A percentile compares a stretch with the other conserved stretches of the same genome.
Evolutionary conservation across 176 grass and related monocot species (phyloP).

Genomic region (Alopecurus myosuroides): DNA sequence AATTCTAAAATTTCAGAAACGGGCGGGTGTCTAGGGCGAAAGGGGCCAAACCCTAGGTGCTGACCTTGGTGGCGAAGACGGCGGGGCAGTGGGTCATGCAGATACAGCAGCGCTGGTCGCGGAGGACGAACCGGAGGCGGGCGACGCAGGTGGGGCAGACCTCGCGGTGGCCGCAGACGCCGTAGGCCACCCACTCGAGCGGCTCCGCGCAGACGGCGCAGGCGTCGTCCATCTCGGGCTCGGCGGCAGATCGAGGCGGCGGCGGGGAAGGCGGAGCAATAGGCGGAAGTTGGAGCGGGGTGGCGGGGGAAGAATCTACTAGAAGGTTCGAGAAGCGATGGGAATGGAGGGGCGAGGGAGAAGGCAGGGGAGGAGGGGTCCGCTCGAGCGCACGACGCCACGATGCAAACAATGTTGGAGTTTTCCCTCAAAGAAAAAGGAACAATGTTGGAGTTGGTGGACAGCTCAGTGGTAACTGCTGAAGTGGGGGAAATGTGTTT

Average conservation of each 20-base stretch:
- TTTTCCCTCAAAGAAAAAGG: too few relatives aligned
- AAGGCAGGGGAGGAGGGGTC: neutral
- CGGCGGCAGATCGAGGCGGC: neutral
- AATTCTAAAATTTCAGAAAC: neutral
- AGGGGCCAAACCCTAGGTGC: constrained; percentile 10
- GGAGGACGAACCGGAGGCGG: constrained; percentile 65
- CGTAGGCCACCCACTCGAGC: constrained; percentile 70
- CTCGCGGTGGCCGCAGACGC: constrained; percentile 60
- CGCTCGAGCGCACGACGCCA: constrained; percentile 3
- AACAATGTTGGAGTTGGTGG: neutral
- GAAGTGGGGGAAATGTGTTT: too few relatives aligned
- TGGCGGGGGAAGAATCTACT: constrained; percentile 4
- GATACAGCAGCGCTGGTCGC: constrained; percentile 58
- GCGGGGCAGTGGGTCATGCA: constrained; percentile 57
- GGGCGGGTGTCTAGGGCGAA: neutral
- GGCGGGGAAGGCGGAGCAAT: neutral
- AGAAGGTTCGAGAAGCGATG: constrained; percentile 4
- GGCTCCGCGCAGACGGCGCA: constrained; percentile 68
- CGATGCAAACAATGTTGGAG: neutral
- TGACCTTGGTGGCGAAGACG: constrained; percentile 68
- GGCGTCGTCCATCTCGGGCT: constrained; percentile 53
- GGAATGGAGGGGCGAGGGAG: neutral
- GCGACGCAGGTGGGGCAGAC: constrained; percentile 72
- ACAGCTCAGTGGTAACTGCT: too few relatives aligned
- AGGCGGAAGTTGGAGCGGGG: neutral